Evolutionary conservation across 306 rosid genomes (phyloP).

Genomic region (Pyrus communis): DNA sequence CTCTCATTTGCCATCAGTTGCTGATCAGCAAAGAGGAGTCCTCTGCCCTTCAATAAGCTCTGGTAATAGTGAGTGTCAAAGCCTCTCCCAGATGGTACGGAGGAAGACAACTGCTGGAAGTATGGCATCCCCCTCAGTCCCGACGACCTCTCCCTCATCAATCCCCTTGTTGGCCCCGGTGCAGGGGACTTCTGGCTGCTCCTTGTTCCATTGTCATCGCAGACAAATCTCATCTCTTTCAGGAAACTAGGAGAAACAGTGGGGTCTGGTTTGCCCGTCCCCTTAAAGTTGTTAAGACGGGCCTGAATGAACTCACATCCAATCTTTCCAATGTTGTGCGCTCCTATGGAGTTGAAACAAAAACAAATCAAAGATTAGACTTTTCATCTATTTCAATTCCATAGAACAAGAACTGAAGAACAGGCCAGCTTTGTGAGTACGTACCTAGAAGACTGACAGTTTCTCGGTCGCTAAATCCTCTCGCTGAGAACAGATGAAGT

Average conservation of each 20-base stretch:
- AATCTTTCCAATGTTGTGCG: slow-evolving; percentile 73
- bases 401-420: neutral
- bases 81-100: slow-evolving; percentile 42
- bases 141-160: neutral
- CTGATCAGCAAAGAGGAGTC: slow-evolving; percentile 79
- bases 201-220: slow-evolving; percentile 22
- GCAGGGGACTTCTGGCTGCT: neutral
- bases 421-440: neutral
- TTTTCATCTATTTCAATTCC: neutral
- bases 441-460: slow-evolving; percentile 85
- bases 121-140: neutral
- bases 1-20: slow-evolving; percentile 58
- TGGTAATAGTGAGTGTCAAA: slow-evolving; percentile 65
- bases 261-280: slow-evolving; percentile 66
- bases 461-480: slow-evolving; percentile 74
- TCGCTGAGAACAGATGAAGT: slow-evolving; percentile 45
- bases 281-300: slow-evolving; percentile 59
- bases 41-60: slow-evolving; percentile 62
- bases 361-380: neutral
- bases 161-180: neutral
- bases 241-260: slow-evolving; percentile 53
- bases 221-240: slow-evolving; percentile 38
- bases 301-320: slow-evolving; percentile 58
- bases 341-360: slow-evolving; percentile 37
- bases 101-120: slow-evolving; percentile 26